Base-by-base conservation (phyloP, 2,329 filamentous ascomycete genomes). In the Podosphaera aphanis region DNA sequence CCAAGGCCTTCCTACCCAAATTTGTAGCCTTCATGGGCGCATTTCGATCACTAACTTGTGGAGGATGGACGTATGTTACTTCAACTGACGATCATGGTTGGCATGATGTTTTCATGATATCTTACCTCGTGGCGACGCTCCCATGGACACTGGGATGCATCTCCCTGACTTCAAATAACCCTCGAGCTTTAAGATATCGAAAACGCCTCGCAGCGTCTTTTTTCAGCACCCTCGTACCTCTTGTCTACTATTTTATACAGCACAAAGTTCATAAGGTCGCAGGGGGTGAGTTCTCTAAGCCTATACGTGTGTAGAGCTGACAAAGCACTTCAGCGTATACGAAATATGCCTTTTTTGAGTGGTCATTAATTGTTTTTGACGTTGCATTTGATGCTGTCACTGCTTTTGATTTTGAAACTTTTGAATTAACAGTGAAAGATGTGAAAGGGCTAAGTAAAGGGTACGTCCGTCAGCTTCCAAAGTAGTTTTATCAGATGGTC, bases 91-190 rank as follows among this genome's bases (percentile, higher is more conserved):
- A 95, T 61, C 90, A 98, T 62, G 77, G 93, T 63, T 95, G 85
- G 86, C 90, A 98, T 61, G 90, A 98, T 59, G 88, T 95, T 51
- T 88, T 98, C 61, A 98, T 98, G 90, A 94, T 98, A 55, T 92
- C 85, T 13, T 98, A 98, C 62, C 69, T 98, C 47, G 79, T 98
- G 40, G 81, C 84, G 29, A 95, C 90, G 2, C 68, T 98, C 46
- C 90, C 90, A 1, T 98, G 90, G 90, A 98, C 88, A 1, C 62
- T 84, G 42, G 90, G 90, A 43, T 94, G 88, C 61, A 72, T 95
- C 50, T 76, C 80, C 4, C 66, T 95, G 44, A 94, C 86, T 62
- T 19, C 88, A 10, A 75, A 78, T 47, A 93, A 94, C 60, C 70
- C 78, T 11, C 73, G 67, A 50, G 83, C 90, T 5, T 71, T 94